Evolutionary conservation across 1,284 basidiomycete genomes (phyloP), one percentile per base, ranked within the genome.

Genomic region (Sporisorium graminicola): DNA sequence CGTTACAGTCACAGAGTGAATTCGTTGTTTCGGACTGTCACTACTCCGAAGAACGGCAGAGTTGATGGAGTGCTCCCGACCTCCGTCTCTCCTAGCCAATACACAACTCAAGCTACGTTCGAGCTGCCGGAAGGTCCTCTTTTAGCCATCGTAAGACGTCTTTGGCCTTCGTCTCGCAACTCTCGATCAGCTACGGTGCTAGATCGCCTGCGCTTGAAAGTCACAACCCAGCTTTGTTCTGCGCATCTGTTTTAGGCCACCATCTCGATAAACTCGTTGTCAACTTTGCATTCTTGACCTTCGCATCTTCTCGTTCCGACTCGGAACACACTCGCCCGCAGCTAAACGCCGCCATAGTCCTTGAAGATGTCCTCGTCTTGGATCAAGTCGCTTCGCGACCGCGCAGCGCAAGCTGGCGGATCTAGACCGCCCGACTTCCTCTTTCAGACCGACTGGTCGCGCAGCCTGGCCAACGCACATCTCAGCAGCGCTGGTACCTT

Each of bases 401-500:
- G 54, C 1, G 60, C 73, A 5, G 62, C 74, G 14, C 64, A 70
- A 29, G 49, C 67, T 4, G 63, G 66, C 20, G 63, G 37, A 20
- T 54, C 60, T 12, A 77, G 53, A 44, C 59, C 68, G 12, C 74
- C 74, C 16, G 74, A 77, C 7, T 12, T 37, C 6, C 69, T 73
- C 49, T 65, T 52, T 12, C 62, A 73, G 18, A 58, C 65, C 18
- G 69, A 77, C 46, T 77, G 74, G 74, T 77, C 74, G 29, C 64
- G 73, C 14, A 61, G 64, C 13, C 29, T 76, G 50, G 67, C 68
- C 20, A 73, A 77, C 60, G 68, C 69, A n/a, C 74, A 72, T 29
- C 65, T 72, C 57, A 73, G 68, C 56, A 61, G 65, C 24, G 58
- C 69, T 8, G 74, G 74, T 14, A 77, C 65, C 27, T 86, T 81